Base-by-base conservation (phyloP, 176 grass and related monocot genomes). In the Eragrostis nindensis region DNA sequence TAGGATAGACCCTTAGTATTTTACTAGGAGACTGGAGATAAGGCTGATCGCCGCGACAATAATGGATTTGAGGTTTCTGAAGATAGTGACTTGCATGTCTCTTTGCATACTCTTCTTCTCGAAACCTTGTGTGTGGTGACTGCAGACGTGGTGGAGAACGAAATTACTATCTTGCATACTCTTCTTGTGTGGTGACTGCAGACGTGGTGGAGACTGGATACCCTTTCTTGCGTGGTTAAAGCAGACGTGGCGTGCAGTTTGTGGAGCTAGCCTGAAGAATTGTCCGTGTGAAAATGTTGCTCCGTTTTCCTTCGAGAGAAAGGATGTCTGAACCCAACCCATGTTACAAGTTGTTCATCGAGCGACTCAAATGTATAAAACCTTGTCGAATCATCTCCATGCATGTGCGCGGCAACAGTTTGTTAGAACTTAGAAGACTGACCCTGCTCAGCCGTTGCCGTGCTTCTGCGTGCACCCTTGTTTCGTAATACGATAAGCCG, bases 21-120 rank as follows among this genome's bases (percentile, higher is more conserved):
- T n/a, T n/a, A n/a, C n/a, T 52, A 47, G 22, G 7, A 24, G 27
- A 11, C 1, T 64, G 45, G 32, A 30, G 76, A 85, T 85, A 73
- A 79, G 75, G 63, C 63, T 52, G 80, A 66, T 44, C 7, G 21
- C 55, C 63, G 45, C 39, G 29, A 1, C 39, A 49, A 67, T 74
- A 67, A 78, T 83, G 36, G 10, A 41, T 16, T 29, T 24, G 3
- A 54, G 39, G 36, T 63, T 42, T 21, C 30, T 54, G 24, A 29
- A 49, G 77, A 77, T 43, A 47, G 72, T 40, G 87, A 89, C 22
- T 22, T 49, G 0, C 29, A 0, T 85, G 57, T 56, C 57, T 17
- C 9, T 42, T 46, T 73, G 71, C 13, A 8, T 27, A 48, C 71
- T 85, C 29, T 77, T 76, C 71, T 57, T 84, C 81, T 62, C 18